phyloP scores from a whole-genome alignment of 2,329 filamentous ascomycete species.

The Macrophomina pseudophaseolina region DNA sequence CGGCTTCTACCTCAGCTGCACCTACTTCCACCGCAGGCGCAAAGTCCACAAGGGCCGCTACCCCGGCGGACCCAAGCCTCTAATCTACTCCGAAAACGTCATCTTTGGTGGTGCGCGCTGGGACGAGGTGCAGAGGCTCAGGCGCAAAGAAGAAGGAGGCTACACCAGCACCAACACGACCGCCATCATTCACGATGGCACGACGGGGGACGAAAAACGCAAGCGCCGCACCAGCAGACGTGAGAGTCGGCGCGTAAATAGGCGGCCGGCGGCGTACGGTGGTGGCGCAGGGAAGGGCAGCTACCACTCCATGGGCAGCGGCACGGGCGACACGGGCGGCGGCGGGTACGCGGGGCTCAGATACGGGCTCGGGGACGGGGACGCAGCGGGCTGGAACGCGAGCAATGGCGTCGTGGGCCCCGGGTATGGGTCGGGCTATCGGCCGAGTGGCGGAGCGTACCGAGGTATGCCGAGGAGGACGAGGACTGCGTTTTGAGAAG shows the following conservation, averaged over 20 bases:
- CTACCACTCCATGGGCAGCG: background rate
- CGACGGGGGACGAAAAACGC: background rate
- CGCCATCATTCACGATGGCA: background rate
- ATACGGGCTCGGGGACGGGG: slow-evolving; percentile 9
- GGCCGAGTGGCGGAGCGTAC: background rate
- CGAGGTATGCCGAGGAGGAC: background rate
- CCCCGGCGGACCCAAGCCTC: slow-evolving; percentile 24
- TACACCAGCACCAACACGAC: background rate
- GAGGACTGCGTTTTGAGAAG: background rate
- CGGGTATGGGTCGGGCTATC: background rate
- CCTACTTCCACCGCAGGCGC: slow-evolving; percentile 27
- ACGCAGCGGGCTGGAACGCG: slow-evolving; percentile 6
- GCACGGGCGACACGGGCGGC: background rate
- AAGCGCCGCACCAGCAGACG: background rate
- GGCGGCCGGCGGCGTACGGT: background rate
- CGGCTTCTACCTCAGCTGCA: slow-evolving; percentile 28
- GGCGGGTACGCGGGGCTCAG: slow-evolving; percentile 3
- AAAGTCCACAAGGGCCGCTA: slow-evolving; percentile 26
- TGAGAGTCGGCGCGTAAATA: background rate
- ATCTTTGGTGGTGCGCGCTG: slow-evolving; percentile 25
- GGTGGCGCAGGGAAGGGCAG: background rate
- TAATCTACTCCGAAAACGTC: slow-evolving; percentile 25
- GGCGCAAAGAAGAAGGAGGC: background rate
- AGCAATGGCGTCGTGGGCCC: slow-evolving; percentile 6
- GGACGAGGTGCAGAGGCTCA: slow-evolving; percentile 13